These are phyloP conservation scores for Austroboletus niveus DNA, from an alignment of 1,284 basidiomycete genomes.

Conservation along the genomic window DNA sequence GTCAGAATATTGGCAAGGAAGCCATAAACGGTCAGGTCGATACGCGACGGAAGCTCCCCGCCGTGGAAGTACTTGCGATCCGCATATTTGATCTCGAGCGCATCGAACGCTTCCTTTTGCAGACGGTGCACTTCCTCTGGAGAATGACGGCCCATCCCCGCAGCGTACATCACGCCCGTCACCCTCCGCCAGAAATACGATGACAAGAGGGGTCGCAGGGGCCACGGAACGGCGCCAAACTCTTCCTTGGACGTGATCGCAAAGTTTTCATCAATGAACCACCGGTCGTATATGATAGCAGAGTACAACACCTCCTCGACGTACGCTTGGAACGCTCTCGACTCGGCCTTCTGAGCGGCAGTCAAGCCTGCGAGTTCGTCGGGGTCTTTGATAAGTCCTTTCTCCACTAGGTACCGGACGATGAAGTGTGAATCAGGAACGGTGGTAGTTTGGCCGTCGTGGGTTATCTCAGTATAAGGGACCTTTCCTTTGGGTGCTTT, in stretches of 20 bases:
- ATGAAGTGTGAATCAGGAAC: constrained; percentile 37
- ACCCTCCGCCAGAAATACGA: constrained; percentile 25
- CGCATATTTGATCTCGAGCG: constrained; percentile 26
- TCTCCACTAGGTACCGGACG: constrained; percentile 30
- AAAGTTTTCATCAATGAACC: constrained; percentile 30
- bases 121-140: constrained; percentile 32
- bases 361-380: constrained; percentile 30
- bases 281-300: constrained; percentile 31
- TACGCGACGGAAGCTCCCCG: constrained; percentile 25
- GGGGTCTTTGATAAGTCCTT: constrained; percentile 25
- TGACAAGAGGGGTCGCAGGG: constrained; percentile 20
- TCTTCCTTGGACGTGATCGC: constrained; percentile 10
- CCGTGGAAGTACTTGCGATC: constrained; percentile 27
- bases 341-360: constrained; percentile 29
- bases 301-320: constrained; percentile 32
- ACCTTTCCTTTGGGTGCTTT: constrained; percentile 33
- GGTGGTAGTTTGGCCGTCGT: constrained; percentile 18
- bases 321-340: constrained; percentile 35
- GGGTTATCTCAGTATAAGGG: constrained; percentile 31
- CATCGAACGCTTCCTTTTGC: constrained; percentile 32
- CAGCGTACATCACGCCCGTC: constrained; percentile 15
- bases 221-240: constrained; percentile 17
- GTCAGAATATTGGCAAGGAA: constrained; percentile 32
- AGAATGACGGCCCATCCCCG: constrained; percentile 32
- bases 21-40: constrained; percentile 32